A percentile compares a stretch with the other conserved stretches of the same genome.
Evolutionary conservation across 805 yeast genomes (phyloP).

Genomic region (Barnettozyma pratensis): DNA sequence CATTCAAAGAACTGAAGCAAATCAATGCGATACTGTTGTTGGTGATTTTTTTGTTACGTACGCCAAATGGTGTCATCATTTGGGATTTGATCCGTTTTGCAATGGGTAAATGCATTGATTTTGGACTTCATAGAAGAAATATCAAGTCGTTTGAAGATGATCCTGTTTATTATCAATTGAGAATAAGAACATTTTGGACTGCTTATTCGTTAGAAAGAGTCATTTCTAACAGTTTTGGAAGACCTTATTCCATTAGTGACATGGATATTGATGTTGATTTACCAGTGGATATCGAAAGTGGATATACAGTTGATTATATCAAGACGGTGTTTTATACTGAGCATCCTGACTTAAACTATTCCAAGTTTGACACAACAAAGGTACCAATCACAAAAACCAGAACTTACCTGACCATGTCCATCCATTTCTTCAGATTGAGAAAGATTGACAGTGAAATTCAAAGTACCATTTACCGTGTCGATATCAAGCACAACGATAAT

Average conservation of each 20-base stretch:
- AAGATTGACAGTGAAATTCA: slow-evolving; percentile 3
- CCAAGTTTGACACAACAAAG: neutral
- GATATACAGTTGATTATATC: neutral
- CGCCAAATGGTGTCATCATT: neutral
- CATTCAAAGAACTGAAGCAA: neutral
- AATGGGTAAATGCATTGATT: slow-evolving; percentile 1
- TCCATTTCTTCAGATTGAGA: neutral
- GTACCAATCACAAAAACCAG: neutral
- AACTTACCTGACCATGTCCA: slow-evolving; percentile 3
- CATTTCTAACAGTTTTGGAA: slow-evolving; percentile 2
- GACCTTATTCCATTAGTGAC: slow-evolving; percentile 3
- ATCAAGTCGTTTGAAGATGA: slow-evolving; percentile 1
- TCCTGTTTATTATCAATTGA: neutral
- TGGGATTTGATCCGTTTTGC: neutral
- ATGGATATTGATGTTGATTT: slow-evolving; percentile 4
- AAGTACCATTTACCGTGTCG: slow-evolving; percentile 1
- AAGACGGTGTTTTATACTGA: neutral
- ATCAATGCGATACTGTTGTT: neutral
- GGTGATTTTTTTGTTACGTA: neutral
- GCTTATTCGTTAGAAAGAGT: slow-evolving; percentile 4
- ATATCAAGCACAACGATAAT: neutral
- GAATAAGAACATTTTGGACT: slow-evolving; percentile 4
- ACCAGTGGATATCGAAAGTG: neutral
- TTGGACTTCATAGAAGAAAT: slow-evolving; percentile 2
- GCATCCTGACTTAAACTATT: neutral